Percentiles rank a stretch among this genome's conserved stretches.
Evolutionary conservation across 2,329 filamentous ascomycete genomes (phyloP).

Genomic region (Albifimbria verrucaria): DNA sequence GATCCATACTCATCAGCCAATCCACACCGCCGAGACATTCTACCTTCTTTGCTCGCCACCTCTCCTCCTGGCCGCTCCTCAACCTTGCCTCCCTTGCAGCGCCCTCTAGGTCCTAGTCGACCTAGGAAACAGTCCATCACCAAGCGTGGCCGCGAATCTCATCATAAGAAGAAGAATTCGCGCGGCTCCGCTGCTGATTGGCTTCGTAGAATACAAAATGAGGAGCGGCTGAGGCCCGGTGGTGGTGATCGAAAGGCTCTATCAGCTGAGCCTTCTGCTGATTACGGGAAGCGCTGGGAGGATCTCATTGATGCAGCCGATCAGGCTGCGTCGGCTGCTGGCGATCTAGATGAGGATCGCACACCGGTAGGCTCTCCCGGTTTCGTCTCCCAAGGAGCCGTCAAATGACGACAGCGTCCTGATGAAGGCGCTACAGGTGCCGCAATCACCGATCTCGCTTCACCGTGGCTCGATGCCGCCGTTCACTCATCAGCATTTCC

Average conservation of each 20-base stretch:
- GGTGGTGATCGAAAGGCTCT: slow-evolving; percentile 77
- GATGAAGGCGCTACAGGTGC: slow-evolving; percentile 42
- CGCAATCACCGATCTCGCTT: slow-evolving; percentile 62
- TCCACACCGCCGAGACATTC: slow-evolving; percentile 63
- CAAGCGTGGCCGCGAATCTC: slow-evolving; percentile 70
- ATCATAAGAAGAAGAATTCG: slow-evolving; percentile 79
- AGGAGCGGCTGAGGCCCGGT: slow-evolving; percentile 61
- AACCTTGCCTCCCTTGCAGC: slow-evolving; percentile 79
- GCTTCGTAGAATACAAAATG: slow-evolving; percentile 55
- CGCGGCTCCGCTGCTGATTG: slow-evolving; percentile 66
- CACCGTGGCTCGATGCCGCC: slow-evolving; percentile 61
- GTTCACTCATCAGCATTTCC: slow-evolving; percentile 60
- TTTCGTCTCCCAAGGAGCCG: background rate
- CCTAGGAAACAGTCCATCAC: slow-evolving; percentile 84
- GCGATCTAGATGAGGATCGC: slow-evolving; percentile 86
- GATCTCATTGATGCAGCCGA: slow-evolving; percentile 88
- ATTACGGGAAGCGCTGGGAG: slow-evolving; percentile 90
- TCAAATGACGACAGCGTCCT: background rate
- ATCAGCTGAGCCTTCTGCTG: slow-evolving; percentile 78
- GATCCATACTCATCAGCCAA: slow-evolving; percentile 67
- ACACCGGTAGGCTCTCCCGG: slow-evolving; percentile 65
- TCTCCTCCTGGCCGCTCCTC: slow-evolving; percentile 86
- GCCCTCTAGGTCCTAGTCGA: slow-evolving; percentile 66
- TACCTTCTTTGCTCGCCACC: slow-evolving; percentile 77
- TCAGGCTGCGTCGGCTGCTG: slow-evolving; percentile 75